Evolutionary conservation across 148 eudicot species (phyloP), one percentile per base, ranked within the genome.

Genomic region (Diospyros lotus): DNA sequence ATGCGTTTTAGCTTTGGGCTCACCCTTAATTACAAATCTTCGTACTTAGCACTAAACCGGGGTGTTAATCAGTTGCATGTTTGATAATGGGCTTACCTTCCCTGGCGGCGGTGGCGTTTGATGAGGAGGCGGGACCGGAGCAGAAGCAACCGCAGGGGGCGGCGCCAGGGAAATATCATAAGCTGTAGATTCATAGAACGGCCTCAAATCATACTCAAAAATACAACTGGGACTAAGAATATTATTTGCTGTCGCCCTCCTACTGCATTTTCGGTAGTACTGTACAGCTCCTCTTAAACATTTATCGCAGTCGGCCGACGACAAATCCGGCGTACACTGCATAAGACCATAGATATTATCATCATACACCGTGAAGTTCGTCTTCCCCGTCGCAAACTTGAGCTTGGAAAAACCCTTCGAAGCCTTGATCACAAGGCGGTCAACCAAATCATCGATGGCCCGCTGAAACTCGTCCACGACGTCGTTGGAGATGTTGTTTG

Each of bases 201-300:
- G 58, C 7, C 4, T 1, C 58, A 69, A 52, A 28, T 18, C 43
- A 38, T 69, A 52, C n/a, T 28, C 58, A 69, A 69, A 69, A 12
- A 38, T 52, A 69, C 71, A 68, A 9, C 71, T 68, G 10, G 71
- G 71, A 18, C 38, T 50, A 41, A 68, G 3, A 18, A 68, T 11
- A 51, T 48, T 38, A 2, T 17, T 55, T 13, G 13, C 15, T 4
- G 4, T 5, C 9, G 18, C 18, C 53, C 54, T 18, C 8, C 7
- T 2, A 68, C 9, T 44, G 46, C 39, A n/a, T 0, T 1, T 0
- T 28, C 2, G 42, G 50, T 50, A 68, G 4, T 0, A 7, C 0
- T 0, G 42, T 14, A 48, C 7, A 9, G 71, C 8, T 1, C 0
- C 38, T 4, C 43, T 1, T 8, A 68, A 15, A 50, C 71, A 68